phyloP scores from a whole-genome alignment of 441 rosid genomes.

The California macrophylla region DNA sequence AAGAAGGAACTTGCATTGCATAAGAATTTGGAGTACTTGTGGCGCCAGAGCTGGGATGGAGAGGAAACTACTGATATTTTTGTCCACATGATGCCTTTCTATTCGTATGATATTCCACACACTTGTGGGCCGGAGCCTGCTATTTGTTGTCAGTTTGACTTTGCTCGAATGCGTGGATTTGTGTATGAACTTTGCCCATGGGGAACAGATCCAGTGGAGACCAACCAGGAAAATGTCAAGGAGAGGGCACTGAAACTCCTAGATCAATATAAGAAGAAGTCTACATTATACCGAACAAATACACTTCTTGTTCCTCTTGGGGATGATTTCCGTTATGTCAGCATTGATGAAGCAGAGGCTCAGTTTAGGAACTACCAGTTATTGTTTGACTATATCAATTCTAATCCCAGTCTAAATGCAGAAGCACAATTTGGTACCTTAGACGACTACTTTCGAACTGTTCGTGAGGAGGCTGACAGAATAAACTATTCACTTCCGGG shows the following conservation, averaged over 20 bases:
- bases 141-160: constrained; percentile 92
- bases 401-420: constrained; percentile 68
- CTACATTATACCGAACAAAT: constrained; percentile 71
- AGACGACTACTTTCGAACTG: constrained; percentile 77
- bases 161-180: constrained; percentile 58
- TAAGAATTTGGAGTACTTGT: constrained; percentile 78
- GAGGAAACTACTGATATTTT: constrained; percentile 87
- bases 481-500: constrained; percentile 67
- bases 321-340: constrained; percentile 87
- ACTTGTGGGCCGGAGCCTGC: constrained; percentile 99
- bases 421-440: constrained; percentile 86
- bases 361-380: constrained; percentile 86
- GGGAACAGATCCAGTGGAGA: constrained; percentile 71
- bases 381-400: constrained; percentile 83
- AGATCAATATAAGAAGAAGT: constrained; percentile 90
- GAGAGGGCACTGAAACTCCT: constrained; percentile 71
- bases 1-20: constrained; percentile 87
- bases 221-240: constrained; percentile 60
- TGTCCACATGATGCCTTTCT: constrained; percentile 97
- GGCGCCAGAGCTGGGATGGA: constrained; percentile 97
- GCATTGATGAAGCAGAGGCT: constrained; percentile 77
- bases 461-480: constrained; percentile 79
- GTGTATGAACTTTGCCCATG: constrained; percentile 74
- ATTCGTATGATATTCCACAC: constrained; percentile 90
- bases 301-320: constrained; percentile 94